phyloP scores from a whole-genome alignment of 2,329 filamentous ascomycete species.

The Aureobasidium pullulans region DNA sequence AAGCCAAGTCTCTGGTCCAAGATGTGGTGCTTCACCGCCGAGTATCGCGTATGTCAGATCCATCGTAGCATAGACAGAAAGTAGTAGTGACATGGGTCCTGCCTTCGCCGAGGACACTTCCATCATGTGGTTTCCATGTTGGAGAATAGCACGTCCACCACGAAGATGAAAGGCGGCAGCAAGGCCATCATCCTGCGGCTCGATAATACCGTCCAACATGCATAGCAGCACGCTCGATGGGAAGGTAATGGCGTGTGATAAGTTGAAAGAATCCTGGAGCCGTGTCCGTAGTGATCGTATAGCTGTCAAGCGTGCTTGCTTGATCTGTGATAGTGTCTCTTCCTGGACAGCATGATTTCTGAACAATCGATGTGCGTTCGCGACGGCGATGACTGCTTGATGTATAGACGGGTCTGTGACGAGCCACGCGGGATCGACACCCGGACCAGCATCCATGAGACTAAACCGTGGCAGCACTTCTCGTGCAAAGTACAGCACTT shows the following conservation, averaged over 20 bases:
- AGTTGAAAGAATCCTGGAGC: not conserved
- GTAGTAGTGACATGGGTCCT: not conserved
- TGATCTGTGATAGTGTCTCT: not conserved
- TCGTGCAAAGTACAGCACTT: not conserved
- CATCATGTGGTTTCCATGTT: not conserved
- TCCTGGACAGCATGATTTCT: not conserved
- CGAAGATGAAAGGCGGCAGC: constrained; percentile 1
- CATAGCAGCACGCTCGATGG: not conserved
- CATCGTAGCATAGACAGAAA: not conserved
- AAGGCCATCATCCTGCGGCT: not conserved
- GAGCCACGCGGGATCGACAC: constrained; percentile 1
- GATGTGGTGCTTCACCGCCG: not conserved
- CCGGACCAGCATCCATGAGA: not conserved
- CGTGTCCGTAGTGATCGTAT: not conserved
- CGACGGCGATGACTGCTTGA: constrained; percentile 2
- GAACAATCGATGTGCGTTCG: constrained; percentile 1
- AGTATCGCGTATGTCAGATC: not conserved
- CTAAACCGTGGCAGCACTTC: not conserved
- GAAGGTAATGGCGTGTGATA: not conserved
- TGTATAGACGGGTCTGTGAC: not conserved
- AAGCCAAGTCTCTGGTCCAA: not conserved
- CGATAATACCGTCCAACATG: constrained; percentile 1
- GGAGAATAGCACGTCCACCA: not conserved
- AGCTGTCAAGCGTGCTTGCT: not conserved
- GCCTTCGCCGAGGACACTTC: not conserved